Evolutionary conservation across 2,329 filamentous ascomycete genomes (phyloP).

Genomic region (Aphanocladium album): DNA sequence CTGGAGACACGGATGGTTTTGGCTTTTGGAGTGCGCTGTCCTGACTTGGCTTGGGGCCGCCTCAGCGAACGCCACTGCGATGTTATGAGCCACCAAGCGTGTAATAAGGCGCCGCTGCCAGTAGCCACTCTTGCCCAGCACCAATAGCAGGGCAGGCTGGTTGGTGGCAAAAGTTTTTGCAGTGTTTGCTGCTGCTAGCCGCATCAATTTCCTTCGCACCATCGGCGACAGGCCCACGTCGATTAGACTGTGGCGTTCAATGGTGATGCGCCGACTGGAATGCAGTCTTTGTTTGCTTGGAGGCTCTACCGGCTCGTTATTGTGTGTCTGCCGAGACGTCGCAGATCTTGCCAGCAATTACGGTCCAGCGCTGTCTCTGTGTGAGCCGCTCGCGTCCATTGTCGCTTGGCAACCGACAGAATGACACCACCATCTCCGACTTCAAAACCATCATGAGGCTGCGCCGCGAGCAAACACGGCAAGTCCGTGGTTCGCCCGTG

Average conservation of each 20-base stretch:
- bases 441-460: background rate
- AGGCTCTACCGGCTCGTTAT: background rate
- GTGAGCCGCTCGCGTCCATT: background rate
- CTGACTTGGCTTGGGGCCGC: background rate
- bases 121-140: background rate
- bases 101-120: background rate
- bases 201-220: background rate
- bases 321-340: background rate
- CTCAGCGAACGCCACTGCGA: constrained; percentile 3
- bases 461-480: background rate
- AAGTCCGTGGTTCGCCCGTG: background rate
- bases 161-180: background rate
- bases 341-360: background rate
- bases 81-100: constrained; percentile 5
- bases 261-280: background rate
- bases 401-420: constrained; percentile 2
- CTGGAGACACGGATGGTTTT: background rate
- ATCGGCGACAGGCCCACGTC: background rate
- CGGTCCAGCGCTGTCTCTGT: background rate
- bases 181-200: background rate
- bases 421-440: background rate
- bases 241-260: background rate
- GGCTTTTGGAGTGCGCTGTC: background rate
- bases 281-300: background rate
- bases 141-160: background rate